Evolutionary conservation across 495 filamentous ascomycete species (phyloP).

Genomic region (Xylaria castorea): DNA sequence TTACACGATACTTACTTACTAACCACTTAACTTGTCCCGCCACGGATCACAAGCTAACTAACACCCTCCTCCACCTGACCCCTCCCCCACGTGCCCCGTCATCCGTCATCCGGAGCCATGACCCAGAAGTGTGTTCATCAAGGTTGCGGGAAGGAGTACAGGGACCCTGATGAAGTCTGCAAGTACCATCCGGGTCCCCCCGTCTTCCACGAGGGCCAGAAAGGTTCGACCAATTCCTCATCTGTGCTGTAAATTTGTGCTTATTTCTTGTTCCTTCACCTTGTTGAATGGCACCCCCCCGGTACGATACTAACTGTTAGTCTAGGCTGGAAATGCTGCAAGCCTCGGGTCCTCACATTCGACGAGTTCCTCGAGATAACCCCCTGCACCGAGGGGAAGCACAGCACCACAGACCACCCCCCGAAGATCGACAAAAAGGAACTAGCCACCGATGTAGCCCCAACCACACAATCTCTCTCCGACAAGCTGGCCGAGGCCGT

Average conservation of each 20-base stretch:
- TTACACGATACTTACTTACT: neutral
- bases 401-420: slow-evolving; percentile 80
- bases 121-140: slow-evolving; percentile 94
- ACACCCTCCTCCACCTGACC: neutral
- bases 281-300: neutral
- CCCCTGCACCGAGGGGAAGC: slow-evolving; percentile 92
- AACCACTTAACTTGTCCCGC: neutral
- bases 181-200: slow-evolving; percentile 92
- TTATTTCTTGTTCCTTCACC: neutral
- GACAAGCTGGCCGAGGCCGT: slow-evolving; percentile 46
- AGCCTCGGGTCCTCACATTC: slow-evolving; percentile 95
- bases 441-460: slow-evolving; percentile 28
- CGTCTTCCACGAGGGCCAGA: slow-evolving; percentile 97
- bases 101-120: slow-evolving; percentile 56
- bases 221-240: slow-evolving; percentile 65
- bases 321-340: slow-evolving; percentile 99
- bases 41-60: slow-evolving; percentile 1
- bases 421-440: slow-evolving; percentile 62
- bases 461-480: slow-evolving; percentile 43
- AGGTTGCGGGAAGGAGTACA: slow-evolving; percentile 88
- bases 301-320: neutral
- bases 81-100: neutral
- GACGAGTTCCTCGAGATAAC: slow-evolving; percentile 96
- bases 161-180: slow-evolving; percentile 83
- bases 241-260: neutral